Base-by-base conservation (phyloP, 2,329 filamentous ascomycete genomes). In the Elsinoe perseae region DNA sequence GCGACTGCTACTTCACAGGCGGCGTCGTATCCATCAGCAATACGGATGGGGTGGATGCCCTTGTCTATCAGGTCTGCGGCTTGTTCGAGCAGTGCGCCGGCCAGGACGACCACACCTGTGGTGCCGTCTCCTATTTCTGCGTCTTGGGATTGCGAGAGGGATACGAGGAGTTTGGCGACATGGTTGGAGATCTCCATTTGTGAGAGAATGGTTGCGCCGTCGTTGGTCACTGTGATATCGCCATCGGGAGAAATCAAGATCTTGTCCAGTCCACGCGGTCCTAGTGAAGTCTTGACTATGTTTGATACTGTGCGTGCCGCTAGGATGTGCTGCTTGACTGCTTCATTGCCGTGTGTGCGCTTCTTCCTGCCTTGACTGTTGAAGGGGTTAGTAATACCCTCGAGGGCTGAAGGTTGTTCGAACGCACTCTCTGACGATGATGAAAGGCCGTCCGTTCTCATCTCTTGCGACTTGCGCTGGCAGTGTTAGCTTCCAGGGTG, bases 121-220 rank as follows among this genome's bases (percentile, higher is more conserved):
- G 93, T 98, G 62, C 93, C 93, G 71, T 98, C 93, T 69, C 93
- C 93, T 68, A 98, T 98, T 76, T 98, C 93, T 65, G 97, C 92
- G 68, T 98, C 93, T 73, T 98, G 93, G 36, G 93, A 97, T 77
- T 95, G 96, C 62, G 93, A 97, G 38, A 98, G 84, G 71, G 96
- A 92, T 50, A 98, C 93, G 59, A 98, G 78, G 53, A 98, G 80
- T 77, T 97, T 97, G 61, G 93, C 93, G 60, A 98, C 90, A 73
- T 97, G 92, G 80, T 98, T 97, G 64, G 89, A 88, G 65, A 98
- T 92, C 77, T 98, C 93, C 93, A 98, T 98, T 81, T 95, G 68
- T 66, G 89, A 86, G 64, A 98, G 79, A 67, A 98, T 98, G 44
- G 93, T 98, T 56, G 95, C 95, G 67, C 93, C 93, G 76, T 98